These are phyloP conservation scores for Schizochytrium sp. DNA, from an alignment of 108 stramenopile genomes.

Conservation along the genomic window DNA sequence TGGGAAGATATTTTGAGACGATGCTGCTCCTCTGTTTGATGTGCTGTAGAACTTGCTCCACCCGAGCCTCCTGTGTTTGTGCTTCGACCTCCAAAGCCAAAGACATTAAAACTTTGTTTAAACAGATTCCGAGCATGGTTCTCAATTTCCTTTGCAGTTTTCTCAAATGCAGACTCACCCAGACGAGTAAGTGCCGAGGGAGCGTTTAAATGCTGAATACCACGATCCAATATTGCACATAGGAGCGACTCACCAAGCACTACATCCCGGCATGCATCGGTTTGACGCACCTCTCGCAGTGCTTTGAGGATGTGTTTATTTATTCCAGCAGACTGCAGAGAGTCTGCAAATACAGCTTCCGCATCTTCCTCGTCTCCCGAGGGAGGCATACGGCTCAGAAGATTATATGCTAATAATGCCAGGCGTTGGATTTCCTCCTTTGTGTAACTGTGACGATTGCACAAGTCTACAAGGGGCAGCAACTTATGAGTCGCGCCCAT, in stretches of 20 bases:
- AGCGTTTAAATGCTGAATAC: not conserved
- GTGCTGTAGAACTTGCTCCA: no score
- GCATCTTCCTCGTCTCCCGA: conserved; percentile 2
- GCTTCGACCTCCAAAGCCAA: not conserved
- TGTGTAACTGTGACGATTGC: not conserved
- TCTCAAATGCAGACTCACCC: conserved; percentile 20
- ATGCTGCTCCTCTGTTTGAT: no score
- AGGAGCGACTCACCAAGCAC: not conserved
- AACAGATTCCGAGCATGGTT: not conserved
- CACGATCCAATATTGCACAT: not conserved
- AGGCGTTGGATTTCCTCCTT: not conserved
- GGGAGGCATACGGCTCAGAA: not conserved
- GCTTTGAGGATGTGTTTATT: not conserved
- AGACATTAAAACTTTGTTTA: conserved; percentile 18
- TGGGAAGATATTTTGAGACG: no score
- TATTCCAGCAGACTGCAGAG: not conserved
- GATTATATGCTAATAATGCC: not conserved
- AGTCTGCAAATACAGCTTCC: conserved; percentile 11
- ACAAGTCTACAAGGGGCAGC: not conserved
- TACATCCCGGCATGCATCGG: not conserved
- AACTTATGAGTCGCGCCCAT: not conserved
- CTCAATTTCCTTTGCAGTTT: conserved; percentile 34
- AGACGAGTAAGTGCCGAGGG: not conserved
- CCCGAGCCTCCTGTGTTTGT: no score
- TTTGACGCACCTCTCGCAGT: not conserved